Evolutionary conservation across 2,329 filamentous ascomycete genomes (phyloP).

Genomic region (Bipolaris gigantea): DNA sequence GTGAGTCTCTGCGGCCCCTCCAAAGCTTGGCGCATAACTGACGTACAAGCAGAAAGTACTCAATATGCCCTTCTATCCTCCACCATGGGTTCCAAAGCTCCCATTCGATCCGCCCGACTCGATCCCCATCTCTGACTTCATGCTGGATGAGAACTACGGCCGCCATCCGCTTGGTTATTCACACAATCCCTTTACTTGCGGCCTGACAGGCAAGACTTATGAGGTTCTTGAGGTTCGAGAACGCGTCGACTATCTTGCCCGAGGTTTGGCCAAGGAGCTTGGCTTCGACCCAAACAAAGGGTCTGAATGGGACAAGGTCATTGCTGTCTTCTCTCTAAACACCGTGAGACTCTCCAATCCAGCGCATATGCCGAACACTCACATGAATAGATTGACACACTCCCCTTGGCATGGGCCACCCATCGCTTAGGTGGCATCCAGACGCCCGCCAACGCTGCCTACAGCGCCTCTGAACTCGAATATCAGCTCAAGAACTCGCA

Average conservation of each 20-base stretch:
- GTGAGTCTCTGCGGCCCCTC: not conserved
- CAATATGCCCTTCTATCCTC: constrained; percentile 60
- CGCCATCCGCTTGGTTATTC: constrained; percentile 65
- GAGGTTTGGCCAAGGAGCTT: constrained; percentile 70
- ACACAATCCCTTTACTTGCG: constrained; percentile 74
- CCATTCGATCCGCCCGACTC: constrained; percentile 71
- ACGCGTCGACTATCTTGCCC: constrained; percentile 67
- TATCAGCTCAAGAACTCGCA: constrained; percentile 71
- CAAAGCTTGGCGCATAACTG: not conserved
- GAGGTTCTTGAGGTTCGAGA: constrained; percentile 64
- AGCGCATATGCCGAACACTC: constrained; percentile 10
- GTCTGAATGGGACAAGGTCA: constrained; percentile 79
- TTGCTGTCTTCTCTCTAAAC: constrained; percentile 77
- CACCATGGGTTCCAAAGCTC: constrained; percentile 63
- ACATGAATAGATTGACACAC: constrained; percentile 66
- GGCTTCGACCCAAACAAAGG: constrained; percentile 71
- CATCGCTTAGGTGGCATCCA: constrained; percentile 75
- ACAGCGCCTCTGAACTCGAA: constrained; percentile 68
- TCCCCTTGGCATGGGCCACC: constrained; percentile 72
- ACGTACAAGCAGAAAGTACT: not conserved
- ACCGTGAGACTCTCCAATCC: constrained; percentile 58
- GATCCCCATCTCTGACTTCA: constrained; percentile 74
- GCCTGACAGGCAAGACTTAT: constrained; percentile 69
- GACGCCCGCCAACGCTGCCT: constrained; percentile 74
- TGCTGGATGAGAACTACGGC: constrained; percentile 72